Percentiles rank a stretch among this genome's conserved stretches.
phyloP scores from a whole-genome alignment of 2,329 filamentous ascomycete genomes.

The Alternaria angustiovoidea region DNA sequence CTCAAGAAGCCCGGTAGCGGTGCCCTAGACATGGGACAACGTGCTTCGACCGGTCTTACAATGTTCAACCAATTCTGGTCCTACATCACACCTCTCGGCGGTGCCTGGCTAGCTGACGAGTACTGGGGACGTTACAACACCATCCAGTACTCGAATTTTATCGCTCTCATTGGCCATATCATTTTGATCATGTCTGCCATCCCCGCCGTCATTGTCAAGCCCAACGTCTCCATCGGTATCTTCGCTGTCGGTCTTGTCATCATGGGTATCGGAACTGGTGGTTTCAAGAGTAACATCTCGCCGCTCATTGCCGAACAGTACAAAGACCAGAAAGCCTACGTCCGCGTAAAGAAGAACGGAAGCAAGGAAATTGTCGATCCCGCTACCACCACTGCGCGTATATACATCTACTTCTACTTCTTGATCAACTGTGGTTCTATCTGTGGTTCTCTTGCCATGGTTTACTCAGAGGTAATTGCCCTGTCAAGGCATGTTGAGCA shows the following conservation, averaged over 20 bases:
- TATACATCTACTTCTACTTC: slow-evolving; percentile 57
- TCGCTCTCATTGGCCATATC: slow-evolving; percentile 66
- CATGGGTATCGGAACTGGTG: slow-evolving; percentile 72
- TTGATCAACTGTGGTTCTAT: slow-evolving; percentile 51
- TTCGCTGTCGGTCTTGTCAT: slow-evolving; percentile 67
- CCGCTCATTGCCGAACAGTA: slow-evolving; percentile 68
- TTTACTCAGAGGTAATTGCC: slow-evolving; percentile 33
- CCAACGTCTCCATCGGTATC: slow-evolving; percentile 60
- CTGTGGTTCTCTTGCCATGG: slow-evolving; percentile 48
- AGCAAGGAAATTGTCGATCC: slow-evolving; percentile 72
- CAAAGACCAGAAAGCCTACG: slow-evolving; percentile 40
- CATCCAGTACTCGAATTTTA: slow-evolving; percentile 62
- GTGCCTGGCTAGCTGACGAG: slow-evolving; percentile 67
- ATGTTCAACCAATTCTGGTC: slow-evolving; percentile 66
- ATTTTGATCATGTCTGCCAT: slow-evolving; percentile 65
- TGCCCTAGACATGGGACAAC: slow-evolving; percentile 65
- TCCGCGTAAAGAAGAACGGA: slow-evolving; percentile 40
- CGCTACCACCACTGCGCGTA: slow-evolving; percentile 70
- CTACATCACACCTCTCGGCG: slow-evolving; percentile 65
- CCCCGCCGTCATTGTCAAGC: slow-evolving; percentile 59
- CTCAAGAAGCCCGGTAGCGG: slow-evolving; percentile 47
- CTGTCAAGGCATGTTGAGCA: neutral
- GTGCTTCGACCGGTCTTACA: slow-evolving; percentile 61
- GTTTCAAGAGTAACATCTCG: slow-evolving; percentile 72
- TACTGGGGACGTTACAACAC: slow-evolving; percentile 69